Conservation (phyloP, 768 basidiomycete species). For the Lepiota venenata region DNA sequence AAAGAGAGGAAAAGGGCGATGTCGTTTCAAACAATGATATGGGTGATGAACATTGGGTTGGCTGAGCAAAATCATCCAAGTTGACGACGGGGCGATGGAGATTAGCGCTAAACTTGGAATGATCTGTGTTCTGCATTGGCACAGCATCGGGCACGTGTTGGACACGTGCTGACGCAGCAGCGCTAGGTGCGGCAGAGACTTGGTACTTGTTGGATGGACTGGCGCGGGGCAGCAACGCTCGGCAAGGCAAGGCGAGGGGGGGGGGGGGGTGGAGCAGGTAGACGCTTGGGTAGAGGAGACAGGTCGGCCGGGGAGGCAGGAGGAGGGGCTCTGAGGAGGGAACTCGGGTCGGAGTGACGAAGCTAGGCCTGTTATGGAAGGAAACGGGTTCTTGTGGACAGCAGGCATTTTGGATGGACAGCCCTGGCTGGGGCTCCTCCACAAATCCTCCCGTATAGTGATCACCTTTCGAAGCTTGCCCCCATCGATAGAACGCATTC, state of each 20-base stretch:
- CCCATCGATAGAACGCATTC: constrained; percentile 10
- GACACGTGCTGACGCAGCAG: constrained; percentile 13
- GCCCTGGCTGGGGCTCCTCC: background rate
- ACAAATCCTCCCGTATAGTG: background rate
- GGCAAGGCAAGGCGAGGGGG: no score
- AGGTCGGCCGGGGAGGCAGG: background rate
- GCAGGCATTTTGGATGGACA: background rate
- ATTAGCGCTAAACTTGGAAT: constrained; percentile 14
- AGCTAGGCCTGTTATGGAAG: constrained; percentile 7
- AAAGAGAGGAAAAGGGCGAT: background rate
- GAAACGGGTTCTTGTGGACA: constrained; percentile 3
- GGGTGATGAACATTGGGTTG: background rate
- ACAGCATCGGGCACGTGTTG: constrained; percentile 16
- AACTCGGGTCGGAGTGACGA: constrained; percentile 24
- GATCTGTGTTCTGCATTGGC: constrained; percentile 11
- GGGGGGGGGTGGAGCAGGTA: no score
- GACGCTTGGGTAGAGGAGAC: background rate
- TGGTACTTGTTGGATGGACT: background rate
- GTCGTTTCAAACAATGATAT: background rate
- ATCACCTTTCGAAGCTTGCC: background rate
- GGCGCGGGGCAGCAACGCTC: background rate
- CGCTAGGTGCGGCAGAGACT: background rate
- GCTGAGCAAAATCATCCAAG: constrained; percentile 14
- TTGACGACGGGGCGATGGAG: constrained; percentile 12
- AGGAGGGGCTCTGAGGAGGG: background rate